phyloP scores from a whole-genome alignment of 1,284 basidiomycete genomes.

The Rhizoctonia solani region DNA sequence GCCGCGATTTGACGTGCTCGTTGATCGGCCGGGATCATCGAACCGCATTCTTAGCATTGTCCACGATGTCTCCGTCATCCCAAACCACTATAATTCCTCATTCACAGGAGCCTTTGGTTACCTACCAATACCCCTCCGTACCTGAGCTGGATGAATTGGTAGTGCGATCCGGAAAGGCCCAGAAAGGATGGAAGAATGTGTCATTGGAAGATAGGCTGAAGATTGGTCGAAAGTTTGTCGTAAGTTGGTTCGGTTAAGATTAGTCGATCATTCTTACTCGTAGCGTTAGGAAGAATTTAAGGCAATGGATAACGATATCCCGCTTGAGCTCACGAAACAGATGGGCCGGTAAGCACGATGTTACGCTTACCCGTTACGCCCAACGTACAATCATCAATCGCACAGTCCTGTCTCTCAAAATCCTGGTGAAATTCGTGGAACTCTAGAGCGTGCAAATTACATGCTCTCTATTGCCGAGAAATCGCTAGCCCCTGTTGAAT shows the following conservation, averaged over 20 bases:
- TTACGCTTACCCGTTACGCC: not conserved
- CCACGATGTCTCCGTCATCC: slow-evolving; percentile 11
- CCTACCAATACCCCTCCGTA: slow-evolving; percentile 59
- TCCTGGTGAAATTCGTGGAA: slow-evolving; percentile 79
- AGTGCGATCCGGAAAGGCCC: slow-evolving; percentile 61
- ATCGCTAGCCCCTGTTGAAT: slow-evolving; percentile 73
- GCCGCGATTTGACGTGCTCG: not conserved
- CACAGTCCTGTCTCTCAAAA: slow-evolving; percentile 75
- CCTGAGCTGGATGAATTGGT: slow-evolving; percentile 65
- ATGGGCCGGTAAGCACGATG: slow-evolving; percentile 68
- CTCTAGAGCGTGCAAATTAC: slow-evolving; percentile 79
- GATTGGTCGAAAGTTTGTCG: slow-evolving; percentile 78
- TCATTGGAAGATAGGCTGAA: slow-evolving; percentile 71
- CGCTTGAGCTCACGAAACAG: slow-evolving; percentile 72
- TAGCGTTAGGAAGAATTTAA: slow-evolving; percentile 70
- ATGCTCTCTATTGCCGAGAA: slow-evolving; percentile 83
- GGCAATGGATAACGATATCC: slow-evolving; percentile 68
- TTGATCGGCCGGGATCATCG: too few species aligned
- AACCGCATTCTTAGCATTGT: not conserved
- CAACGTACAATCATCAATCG: too few species aligned
- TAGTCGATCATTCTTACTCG: not conserved
- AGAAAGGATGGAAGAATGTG: slow-evolving; percentile 72
- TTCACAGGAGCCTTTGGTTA: slow-evolving; percentile 61
- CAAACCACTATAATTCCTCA: slow-evolving; percentile 77
- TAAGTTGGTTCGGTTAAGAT: slow-evolving; percentile 42